These are phyloP conservation scores for Verticillium nonalfalfae DNA, from an alignment of 2,329 filamentous ascomycete species.

Conservation along the genomic window DNA sequence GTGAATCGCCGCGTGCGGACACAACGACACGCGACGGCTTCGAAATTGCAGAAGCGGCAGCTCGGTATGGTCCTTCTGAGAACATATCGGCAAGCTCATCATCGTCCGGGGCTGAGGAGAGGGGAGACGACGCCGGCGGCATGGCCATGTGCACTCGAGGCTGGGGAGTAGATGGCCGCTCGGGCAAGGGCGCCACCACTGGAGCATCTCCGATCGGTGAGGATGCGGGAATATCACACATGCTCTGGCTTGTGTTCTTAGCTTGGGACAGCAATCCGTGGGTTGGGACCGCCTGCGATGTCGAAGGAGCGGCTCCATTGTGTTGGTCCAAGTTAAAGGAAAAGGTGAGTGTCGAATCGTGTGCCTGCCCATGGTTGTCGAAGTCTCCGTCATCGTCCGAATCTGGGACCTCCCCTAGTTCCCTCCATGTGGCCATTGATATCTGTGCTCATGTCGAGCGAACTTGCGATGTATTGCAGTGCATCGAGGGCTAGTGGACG, in stretches of 20 bases:
- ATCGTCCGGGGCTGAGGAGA: constrained; percentile 25
- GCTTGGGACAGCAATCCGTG: background rate
- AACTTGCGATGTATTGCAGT: background rate
- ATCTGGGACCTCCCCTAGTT: constrained; percentile 43
- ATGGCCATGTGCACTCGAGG: constrained; percentile 1
- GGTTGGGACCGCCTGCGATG: constrained; percentile 6
- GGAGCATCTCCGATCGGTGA: constrained; percentile 1
- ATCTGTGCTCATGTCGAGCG: background rate
- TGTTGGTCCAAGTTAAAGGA: background rate
- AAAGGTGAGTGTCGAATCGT: background rate
- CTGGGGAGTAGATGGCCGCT: background rate
- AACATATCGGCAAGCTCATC: constrained; percentile 14
- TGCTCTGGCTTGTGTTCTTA: constrained; percentile 9
- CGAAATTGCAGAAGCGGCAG: background rate
- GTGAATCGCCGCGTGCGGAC: background rate
- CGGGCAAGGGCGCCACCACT: background rate
- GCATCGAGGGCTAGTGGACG: background rate
- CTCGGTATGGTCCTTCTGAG: background rate
- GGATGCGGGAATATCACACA: constrained; percentile 30
- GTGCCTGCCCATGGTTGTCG: constrained; percentile 22
- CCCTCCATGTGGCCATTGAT: constrained; percentile 40
- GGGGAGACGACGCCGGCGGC: constrained; percentile 22
- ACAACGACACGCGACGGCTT: background rate
- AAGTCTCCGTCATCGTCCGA: constrained; percentile 41
- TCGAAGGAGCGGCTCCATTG: background rate